These are phyloP conservation scores for Colletotrichum kahawae DNA, from an alignment of 2,329 filamentous ascomycete genomes.

Conservation along the genomic window DNA sequence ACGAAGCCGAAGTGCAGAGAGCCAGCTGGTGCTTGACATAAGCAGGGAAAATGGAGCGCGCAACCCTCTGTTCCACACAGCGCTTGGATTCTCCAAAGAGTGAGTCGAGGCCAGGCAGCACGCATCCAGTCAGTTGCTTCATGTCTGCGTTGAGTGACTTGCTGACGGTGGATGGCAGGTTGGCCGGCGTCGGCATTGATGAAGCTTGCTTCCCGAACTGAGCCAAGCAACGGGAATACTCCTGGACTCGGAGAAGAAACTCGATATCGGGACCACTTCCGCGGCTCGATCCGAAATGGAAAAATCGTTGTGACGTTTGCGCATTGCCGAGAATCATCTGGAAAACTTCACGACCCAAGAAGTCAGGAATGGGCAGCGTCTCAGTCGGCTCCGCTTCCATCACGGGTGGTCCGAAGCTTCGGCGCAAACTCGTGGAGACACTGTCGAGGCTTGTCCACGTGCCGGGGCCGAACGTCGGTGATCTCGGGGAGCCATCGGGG, in stretches of 20 bases:
- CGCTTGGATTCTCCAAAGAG: conserved; percentile 48
- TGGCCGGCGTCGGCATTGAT: conserved; percentile 46
- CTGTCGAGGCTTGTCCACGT: conserved; percentile 25
- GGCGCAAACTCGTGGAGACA: conserved; percentile 18
- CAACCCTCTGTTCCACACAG: conserved; percentile 48
- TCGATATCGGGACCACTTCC: conserved; percentile 55
- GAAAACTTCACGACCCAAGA: conserved; percentile 56
- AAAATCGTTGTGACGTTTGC: conserved; percentile 48
- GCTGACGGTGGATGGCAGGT: conserved; percentile 44
- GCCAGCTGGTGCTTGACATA: conserved; percentile 59
- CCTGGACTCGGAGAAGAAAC: conserved; percentile 55
- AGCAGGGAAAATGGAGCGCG: conserved; percentile 52
- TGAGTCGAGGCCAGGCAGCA: conserved; percentile 50
- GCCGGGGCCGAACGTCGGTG: conserved; percentile 21
- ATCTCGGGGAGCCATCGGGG: conserved; percentile 39
- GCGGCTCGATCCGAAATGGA: conserved; percentile 52
- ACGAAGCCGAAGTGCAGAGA: conserved; percentile 46
- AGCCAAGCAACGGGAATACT: conserved; percentile 48
- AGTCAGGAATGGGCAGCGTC: conserved; percentile 43
- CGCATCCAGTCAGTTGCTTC: conserved; percentile 47
- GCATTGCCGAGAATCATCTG: conserved; percentile 55
- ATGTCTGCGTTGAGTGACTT: conserved; percentile 50
- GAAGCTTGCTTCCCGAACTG: conserved; percentile 44
- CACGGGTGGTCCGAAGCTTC: conserved; percentile 7
- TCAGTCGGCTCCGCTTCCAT: conserved; percentile 2